Base-by-base conservation (phyloP, 805 yeast species). In the Teunomyces kruisii region DNA sequence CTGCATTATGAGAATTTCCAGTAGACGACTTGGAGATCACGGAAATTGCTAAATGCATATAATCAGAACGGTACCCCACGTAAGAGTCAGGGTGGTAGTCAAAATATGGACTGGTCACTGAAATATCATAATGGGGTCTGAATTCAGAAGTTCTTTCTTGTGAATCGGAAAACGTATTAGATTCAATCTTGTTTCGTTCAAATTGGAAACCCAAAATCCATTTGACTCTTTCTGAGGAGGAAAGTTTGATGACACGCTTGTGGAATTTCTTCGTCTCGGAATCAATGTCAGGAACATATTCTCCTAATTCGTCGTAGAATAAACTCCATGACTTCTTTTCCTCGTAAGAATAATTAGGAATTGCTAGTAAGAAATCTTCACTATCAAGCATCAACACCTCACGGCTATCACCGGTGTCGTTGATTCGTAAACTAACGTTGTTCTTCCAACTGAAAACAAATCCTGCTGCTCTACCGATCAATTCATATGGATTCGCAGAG, bases 141-240 rank as follows among this genome's bases (percentile, higher is more conserved):
- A 78, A 80, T 1, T 74, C 62, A 10, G 65, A 51, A 0, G 74
- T 69, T 35, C 92, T 71, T 42, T 70, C 71, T 42, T 70, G 64
- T 14, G 65, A 43, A 36, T 62, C 68, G 1, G 74, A 69, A 6
- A 39, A 75, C 65, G 19, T 69, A 1, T 52, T 48, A 1, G 59
- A 40, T 12, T 56, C 55, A 15, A 29, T 40, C 24, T 65, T 61
- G 43, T 85, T 84, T 47, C 86, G 67, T 59, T 89, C 96, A 65
- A 88, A 88, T 15, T 78, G 51, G 53, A 87, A 66, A 0, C 96
- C 96, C 39, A 84, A 65, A 29, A 74, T 78, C 97, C 96, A 90
- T n/a, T 68, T 60, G 6, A 90, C 94, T 32, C 72, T 68, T 24
- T 90, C 90, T 9, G 74, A 65, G 0, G 74, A 69, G 1, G 73